These are phyloP conservation scores for Aspergillus brunneoviolaceus DNA, from an alignment of 2,329 filamentous ascomycete species.

Conservation along the genomic window DNA sequence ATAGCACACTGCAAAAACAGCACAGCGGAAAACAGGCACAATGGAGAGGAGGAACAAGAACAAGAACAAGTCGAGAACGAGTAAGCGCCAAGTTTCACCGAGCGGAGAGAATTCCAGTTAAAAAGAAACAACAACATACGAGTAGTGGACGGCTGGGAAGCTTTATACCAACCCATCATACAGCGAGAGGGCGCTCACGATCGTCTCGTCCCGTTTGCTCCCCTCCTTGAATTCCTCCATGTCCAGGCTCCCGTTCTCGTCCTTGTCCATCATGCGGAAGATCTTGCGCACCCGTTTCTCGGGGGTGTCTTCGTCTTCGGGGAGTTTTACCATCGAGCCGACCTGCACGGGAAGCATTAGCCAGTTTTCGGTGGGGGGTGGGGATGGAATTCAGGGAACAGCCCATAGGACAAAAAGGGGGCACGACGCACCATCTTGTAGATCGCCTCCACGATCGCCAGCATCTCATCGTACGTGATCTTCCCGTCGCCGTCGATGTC, in stretches of 20 bases:
- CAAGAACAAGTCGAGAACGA: too few species aligned
- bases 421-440: slow-evolving; percentile 85
- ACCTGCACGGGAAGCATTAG: slow-evolving; percentile 57
- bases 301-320: slow-evolving; percentile 97
- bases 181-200: slow-evolving; percentile 91
- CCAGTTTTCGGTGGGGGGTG: too few species aligned
- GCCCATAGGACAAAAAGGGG: slow-evolving; percentile 3
- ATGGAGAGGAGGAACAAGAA: too few species aligned
- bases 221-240: slow-evolving; percentile 99
- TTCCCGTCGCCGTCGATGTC: slow-evolving; percentile 99
- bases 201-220: slow-evolving; percentile 97
- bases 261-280: slow-evolving; percentile 99
- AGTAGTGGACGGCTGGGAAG: too few species aligned
- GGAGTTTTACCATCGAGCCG: slow-evolving; percentile 97
- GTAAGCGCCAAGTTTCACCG: too few species aligned
- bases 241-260: slow-evolving; percentile 95
- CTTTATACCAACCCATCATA: slow-evolving; percentile 88
- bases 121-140: background rate
- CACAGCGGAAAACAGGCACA: too few species aligned
- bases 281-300: slow-evolving; percentile 98
- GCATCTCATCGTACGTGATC: slow-evolving; percentile 99
- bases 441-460: slow-evolving; percentile 97
- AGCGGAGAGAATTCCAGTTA: slow-evolving; percentile 3
- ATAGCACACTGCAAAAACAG: too few species aligned
- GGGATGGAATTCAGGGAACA: slow-evolving; percentile 9